Conservation (phyloP, 2,329 filamentous ascomycete genomes). For the Fusarium setosum region DNA sequence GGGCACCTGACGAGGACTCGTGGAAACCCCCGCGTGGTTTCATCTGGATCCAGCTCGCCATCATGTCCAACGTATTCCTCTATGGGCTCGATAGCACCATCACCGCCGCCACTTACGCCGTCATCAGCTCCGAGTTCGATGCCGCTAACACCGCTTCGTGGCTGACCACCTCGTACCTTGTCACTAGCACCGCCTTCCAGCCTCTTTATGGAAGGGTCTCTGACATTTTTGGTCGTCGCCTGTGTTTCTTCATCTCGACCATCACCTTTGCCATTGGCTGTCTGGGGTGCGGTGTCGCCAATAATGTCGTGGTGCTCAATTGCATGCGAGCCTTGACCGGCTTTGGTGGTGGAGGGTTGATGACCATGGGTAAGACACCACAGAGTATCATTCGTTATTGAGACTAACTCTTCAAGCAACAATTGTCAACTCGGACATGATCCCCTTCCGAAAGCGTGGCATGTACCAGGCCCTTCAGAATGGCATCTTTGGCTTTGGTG, state of each 20-base stretch:
- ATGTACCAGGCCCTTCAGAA: conserved; percentile 73
- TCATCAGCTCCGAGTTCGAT: conserved; percentile 80
- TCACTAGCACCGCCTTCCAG: conserved; percentile 78
- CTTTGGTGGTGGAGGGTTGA: conserved; percentile 74
- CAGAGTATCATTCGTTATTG: background rate
- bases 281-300: conserved; percentile 72
- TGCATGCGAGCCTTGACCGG: conserved; percentile 75
- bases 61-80: conserved; percentile 74
- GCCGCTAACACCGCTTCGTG: conserved; percentile 79
- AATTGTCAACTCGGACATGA: conserved; percentile 72
- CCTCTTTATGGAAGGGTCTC: conserved; percentile 78
- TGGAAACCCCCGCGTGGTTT: conserved; percentile 67
- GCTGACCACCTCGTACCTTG: conserved; percentile 78
- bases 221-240: conserved; percentile 73
- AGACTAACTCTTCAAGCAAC: conserved; percentile 48
- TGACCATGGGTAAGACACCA: conserved; percentile 71
- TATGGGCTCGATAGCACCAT: conserved; percentile 78
- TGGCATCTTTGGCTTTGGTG: conserved; percentile 69
- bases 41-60: conserved; percentile 68
- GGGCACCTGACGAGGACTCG: conserved; percentile 28
- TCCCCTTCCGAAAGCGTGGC: conserved; percentile 64
- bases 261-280: conserved; percentile 72
- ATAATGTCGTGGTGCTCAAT: conserved; percentile 69
- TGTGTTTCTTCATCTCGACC: conserved; percentile 73
- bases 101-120: conserved; percentile 78